Evolutionary conservation across 2,329 filamentous ascomycete genomes (phyloP).

Genomic region (Colletotrichum orchidophilum): DNA sequence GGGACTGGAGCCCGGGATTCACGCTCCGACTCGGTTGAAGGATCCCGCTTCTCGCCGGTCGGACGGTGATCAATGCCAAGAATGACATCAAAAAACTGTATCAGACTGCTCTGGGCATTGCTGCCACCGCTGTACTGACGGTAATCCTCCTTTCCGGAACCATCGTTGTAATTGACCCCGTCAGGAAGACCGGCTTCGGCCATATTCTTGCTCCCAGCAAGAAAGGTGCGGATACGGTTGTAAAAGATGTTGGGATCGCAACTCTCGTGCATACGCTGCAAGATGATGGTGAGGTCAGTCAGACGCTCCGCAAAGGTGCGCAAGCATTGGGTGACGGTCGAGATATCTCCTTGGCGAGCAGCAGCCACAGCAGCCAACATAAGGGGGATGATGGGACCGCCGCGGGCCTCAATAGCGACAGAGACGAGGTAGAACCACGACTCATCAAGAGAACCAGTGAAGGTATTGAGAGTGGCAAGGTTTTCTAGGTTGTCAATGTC

Average conservation of each 20-base stretch:
- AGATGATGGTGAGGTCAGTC: constrained; percentile 81
- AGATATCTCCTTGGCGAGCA: constrained; percentile 74
- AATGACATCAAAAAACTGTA: constrained; percentile 96
- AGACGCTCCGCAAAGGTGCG: constrained; percentile 85
- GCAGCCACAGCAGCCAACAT: constrained; percentile 90
- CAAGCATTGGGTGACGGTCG: constrained; percentile 81
- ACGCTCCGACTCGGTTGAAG: constrained; percentile 54
- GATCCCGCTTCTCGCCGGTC: constrained; percentile 75
- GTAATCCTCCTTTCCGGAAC: constrained; percentile 73
- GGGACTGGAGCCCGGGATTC: constrained; percentile 49
- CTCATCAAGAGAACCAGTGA: constrained; percentile 94
- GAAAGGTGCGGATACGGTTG: constrained; percentile 92
- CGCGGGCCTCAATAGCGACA: constrained; percentile 93
- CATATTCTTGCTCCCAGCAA: constrained; percentile 98
- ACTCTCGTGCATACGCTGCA: constrained; percentile 92
- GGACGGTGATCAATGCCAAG: constrained; percentile 91
- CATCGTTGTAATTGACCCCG: constrained; percentile 89
- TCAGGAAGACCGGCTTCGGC: constrained; percentile 87
- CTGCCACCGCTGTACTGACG: constrained; percentile 92
- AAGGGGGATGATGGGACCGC: constrained; percentile 84
- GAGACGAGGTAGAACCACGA: constrained; percentile 99
- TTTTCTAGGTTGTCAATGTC: constrained; percentile 86
- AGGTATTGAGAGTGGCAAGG: constrained; percentile 85
- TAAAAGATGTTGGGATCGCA: constrained; percentile 97
- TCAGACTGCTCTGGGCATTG: constrained; percentile 95